Evolutionary conservation across 352 stramenopile species (phyloP), one percentile per base, ranked within the genome.

Genomic region (Phytopythium chamaehyphon): DNA sequence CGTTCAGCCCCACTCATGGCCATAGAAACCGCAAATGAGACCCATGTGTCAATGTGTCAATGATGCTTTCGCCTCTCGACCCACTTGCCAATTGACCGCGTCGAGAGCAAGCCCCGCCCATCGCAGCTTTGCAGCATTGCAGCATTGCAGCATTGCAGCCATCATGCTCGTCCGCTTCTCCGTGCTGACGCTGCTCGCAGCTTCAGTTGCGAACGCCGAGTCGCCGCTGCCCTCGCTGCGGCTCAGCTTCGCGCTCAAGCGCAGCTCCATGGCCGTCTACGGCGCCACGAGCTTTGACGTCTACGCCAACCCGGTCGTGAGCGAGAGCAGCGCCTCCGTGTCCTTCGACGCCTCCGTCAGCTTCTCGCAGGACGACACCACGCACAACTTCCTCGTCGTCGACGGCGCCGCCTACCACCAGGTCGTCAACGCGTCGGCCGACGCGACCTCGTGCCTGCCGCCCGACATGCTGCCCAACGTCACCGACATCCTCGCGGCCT

Each of bases 251-350:
- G 62, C 67, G 33, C 67, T 77, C 54, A 75, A 83, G 47, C 71
- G 75, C 19, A 63, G 55, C 43, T 69, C 71, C 18, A 83, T 86
- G 71, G 58, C 64, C 14, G 58, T 82, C 38, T 73, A 83, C 45
- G 67, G 70, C n/a, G 35, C 66, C 31, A 63, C 61, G 43, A 59
- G 48, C 44, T 79, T 83, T 15, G 60, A 74, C 22, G 56, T 82
- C 28, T 66, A 77, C 52, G 64, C 76, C 14, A 76, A 69, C 40
- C 69, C 65, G 9, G 54, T 69, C 2, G 40, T 69, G 2, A 60
- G 45, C 11, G 55, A 47, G 14, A 43, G 24, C 49, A 61, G 54
- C 40, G 54, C 55, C 31, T 57, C 50, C 0, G 55, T 75, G 38
- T 54, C 62, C 22, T 85, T 85, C 45, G 65, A 84, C 39, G 73